A percentile compares a stretch with the other conserved stretches of the same genome.
phyloP scores from a whole-genome alignment of 805 yeast species.

The Brettanomyces nanus region DNA sequence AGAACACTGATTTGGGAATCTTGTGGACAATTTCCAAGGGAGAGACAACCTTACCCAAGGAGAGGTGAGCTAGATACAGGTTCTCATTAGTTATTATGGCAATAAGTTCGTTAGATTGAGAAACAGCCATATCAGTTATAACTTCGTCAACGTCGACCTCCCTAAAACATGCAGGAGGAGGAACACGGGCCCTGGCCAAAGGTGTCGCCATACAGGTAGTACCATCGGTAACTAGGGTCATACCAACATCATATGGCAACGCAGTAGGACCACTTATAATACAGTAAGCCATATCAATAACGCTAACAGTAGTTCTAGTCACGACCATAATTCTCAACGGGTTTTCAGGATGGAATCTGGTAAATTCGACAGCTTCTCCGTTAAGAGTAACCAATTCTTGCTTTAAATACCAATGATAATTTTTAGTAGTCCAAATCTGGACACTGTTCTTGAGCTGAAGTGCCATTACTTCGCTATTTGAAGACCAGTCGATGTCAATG shows the following conservation, averaged over 20 bases:
- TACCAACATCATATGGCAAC: conserved; percentile 67
- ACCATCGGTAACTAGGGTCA: conserved; percentile 79
- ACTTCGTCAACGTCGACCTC: conserved; percentile 48
- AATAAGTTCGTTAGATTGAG: conserved; percentile 46
- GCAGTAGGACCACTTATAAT: conserved; percentile 61
- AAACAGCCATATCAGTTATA: conserved; percentile 58
- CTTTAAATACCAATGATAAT: conserved; percentile 93
- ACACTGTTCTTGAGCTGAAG: conserved; percentile 52
- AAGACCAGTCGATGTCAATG: conserved; percentile 63
- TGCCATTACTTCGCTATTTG: conserved; percentile 71
- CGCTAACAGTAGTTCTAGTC: conserved; percentile 41
- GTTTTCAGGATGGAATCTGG: conserved; percentile 86
- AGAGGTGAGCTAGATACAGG: conserved; percentile 40
- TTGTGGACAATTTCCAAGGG: conserved; percentile 34
- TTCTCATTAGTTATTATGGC: conserved; percentile 48
- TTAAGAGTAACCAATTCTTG: conserved; percentile 47
- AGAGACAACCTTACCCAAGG: conserved; percentile 29
- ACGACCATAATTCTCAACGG: conserved; percentile 69
- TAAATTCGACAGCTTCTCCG: conserved; percentile 30
- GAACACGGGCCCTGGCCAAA: conserved; percentile 74
- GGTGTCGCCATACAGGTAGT: conserved; percentile 67
- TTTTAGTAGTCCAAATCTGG: conserved; percentile 87
- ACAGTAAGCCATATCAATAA: conserved; percentile 59
- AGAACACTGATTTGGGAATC: conserved; percentile 28
- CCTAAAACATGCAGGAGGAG: conserved; percentile 85